Evolutionary conservation across 116 monocot genomes (phyloP), one percentile per base, ranked within the genome.

Genomic region (Trichopus zeylanicus): DNA sequence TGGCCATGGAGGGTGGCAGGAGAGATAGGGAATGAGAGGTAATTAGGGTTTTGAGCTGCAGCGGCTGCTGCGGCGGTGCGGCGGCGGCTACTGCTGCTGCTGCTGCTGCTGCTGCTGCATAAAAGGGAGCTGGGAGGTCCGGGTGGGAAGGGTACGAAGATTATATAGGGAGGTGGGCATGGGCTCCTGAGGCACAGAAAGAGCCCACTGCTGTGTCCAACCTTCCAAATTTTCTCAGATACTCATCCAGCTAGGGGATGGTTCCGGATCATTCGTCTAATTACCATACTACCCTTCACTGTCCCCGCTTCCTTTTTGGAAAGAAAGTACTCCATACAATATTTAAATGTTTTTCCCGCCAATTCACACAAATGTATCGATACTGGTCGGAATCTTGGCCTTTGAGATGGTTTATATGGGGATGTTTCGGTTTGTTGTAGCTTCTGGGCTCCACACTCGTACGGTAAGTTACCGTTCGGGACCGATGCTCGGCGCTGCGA

Each of bases 1-100:
- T 34, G 31, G 68, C 69, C 74, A 74, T 74, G 16, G 15, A 11
- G 53, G 54, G 27, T 64, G 39, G 37, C 28, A 67, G 54, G 28
- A 65, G 67, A 66, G 54, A 55, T 55, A 55, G 27, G 54, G 26
- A 42, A 42, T 42, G 42, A 42, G 42, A 42, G 42, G 42, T 42
- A n/a, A 42, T 42, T 42, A 42, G 42, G 42, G 42, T 42, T 42
- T 42, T 10, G 42, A 15, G 42, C 3, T 42, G n/a, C n/a, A n/a
- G n/a, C n/a, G n/a, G n/a, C n/a, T n/a, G n/a, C 42, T 42, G 42
- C 42, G n/a, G n/a, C n/a, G n/a, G n/a, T n/a, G n/a, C n/a, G n/a
- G n/a, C n/a, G n/a, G n/a, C n/a, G n/a, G n/a, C n/a, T n/a, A n/a
- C n/a, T n/a, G n/a, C n/a, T n/a, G n/a, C n/a, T n/a, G n/a, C n/a